These are phyloP conservation scores for Penicillium daleae DNA, from an alignment of 495 filamentous ascomycete genomes.

Conservation along the genomic window DNA sequence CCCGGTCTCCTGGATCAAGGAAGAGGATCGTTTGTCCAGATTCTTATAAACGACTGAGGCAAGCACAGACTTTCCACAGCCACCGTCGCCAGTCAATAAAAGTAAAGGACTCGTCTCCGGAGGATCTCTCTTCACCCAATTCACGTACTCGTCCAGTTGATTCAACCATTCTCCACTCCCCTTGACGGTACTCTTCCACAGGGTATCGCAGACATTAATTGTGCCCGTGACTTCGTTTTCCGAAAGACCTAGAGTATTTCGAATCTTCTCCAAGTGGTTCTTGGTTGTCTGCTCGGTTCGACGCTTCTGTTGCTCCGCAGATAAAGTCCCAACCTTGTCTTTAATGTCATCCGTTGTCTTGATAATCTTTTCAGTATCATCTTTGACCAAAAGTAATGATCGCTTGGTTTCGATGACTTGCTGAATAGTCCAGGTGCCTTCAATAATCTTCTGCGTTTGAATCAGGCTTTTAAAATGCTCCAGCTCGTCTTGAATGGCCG, in stretches of 20 bases:
- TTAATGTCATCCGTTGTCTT: neutral
- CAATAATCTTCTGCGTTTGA: neutral
- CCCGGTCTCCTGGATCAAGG: neutral
- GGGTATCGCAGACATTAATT: neutral
- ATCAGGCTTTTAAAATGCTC: neutral
- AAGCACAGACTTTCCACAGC: neutral
- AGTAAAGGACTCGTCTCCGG: neutral
- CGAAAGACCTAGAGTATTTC: neutral
- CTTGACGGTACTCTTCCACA: constrained; percentile 4
- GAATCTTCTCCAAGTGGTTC: neutral
- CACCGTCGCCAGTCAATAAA: neutral
- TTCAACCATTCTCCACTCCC: neutral
- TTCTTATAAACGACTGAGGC: neutral
- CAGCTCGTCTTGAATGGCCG: neutral
- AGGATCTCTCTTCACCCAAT: neutral
- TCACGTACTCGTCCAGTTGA: neutral
- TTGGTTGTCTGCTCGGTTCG: constrained; percentile 2
- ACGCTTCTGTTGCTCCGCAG: neutral
- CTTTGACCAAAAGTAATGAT: neutral
- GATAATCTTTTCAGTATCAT: neutral
- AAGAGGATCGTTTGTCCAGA: neutral
- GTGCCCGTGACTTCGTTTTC: neutral
- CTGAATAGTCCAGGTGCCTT: neutral
- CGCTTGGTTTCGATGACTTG: constrained; percentile 1
- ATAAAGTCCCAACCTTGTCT: neutral